Percentiles rank a stretch among this genome's conserved stretches.
These are phyloP conservation scores for Penicillium canariense DNA, from an alignment of 495 filamentous ascomycete genomes.

Conservation along the genomic window DNA sequence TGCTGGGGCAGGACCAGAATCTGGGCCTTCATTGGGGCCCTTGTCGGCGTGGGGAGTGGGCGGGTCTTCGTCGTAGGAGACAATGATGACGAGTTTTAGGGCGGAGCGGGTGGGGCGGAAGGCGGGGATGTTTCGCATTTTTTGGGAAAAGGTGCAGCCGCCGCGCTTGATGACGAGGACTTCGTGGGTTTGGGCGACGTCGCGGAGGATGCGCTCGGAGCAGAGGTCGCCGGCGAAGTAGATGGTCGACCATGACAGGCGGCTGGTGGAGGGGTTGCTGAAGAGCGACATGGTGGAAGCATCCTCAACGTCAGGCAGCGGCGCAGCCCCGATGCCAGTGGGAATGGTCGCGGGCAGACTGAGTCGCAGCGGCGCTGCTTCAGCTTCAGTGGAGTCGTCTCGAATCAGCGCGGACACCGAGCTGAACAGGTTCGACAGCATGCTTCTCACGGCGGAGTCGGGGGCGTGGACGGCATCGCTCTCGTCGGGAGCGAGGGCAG, in stretches of 20 bases:
- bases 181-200: slow-evolving; percentile 64
- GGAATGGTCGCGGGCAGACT: slow-evolving; percentile 67
- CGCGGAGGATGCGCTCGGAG: slow-evolving; percentile 55
- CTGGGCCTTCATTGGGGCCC: neutral
- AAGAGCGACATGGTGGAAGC: slow-evolving; percentile 43
- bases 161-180: slow-evolving; percentile 83
- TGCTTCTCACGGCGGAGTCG: slow-evolving; percentile 46
- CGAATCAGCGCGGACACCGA: slow-evolving; percentile 56
- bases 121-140: slow-evolving; percentile 78
- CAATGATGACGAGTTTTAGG: slow-evolving; percentile 78
- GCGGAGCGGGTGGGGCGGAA: slow-evolving; percentile 57
- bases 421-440: slow-evolving; percentile 55
- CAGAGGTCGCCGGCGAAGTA: slow-evolving; percentile 73
- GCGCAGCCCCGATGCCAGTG: slow-evolving; percentile 71
- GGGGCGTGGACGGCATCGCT: slow-evolving; percentile 34
- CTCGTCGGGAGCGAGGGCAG: slow-evolving; percentile 16
- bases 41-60: neutral
- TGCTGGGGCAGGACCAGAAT: neutral
- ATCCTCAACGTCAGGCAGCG: slow-evolving; percentile 66
- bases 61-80: slow-evolving; percentile 58
- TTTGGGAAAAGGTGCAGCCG: slow-evolving; percentile 78
- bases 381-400: slow-evolving; percentile 34
- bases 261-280: slow-evolving; percentile 39
- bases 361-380: slow-evolving; percentile 36
- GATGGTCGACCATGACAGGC: slow-evolving; percentile 64